Conservation (phyloP, 257 asterid genomes). For the Voacanga thouarsii region DNA sequence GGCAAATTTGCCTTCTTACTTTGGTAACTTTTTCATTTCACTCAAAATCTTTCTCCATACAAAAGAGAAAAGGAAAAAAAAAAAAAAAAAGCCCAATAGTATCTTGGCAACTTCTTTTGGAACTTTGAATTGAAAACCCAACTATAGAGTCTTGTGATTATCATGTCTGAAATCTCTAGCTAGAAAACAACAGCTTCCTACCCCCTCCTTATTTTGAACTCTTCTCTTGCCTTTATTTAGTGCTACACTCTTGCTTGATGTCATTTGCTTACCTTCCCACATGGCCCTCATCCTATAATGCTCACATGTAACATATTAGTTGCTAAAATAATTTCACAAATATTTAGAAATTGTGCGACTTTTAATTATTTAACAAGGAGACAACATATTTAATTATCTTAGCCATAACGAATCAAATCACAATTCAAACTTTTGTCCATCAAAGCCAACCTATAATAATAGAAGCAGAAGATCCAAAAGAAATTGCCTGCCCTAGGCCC, state of each 20-base stretch:
- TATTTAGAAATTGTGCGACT: too few relatives aligned
- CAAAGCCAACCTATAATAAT: neutral
- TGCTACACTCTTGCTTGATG: too few relatives aligned
- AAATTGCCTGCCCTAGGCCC: conserved; percentile 2
- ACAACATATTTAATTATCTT: too few relatives aligned
- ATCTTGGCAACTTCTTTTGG: too few relatives aligned
- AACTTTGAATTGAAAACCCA: too few relatives aligned
- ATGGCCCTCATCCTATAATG: neutral
- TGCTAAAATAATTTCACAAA: too few relatives aligned
- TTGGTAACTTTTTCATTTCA: too few relatives aligned
- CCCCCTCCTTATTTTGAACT: neutral
- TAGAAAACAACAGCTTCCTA: neutral
- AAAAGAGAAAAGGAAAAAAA: neutral
- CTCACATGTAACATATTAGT: too few relatives aligned
- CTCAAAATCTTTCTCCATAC: neutral
- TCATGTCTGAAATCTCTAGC: neutral
- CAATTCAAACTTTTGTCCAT: too few relatives aligned
- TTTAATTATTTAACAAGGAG: too few relatives aligned
- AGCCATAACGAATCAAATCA: neutral
- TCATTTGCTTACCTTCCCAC: neutral
- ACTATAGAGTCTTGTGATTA: neutral
- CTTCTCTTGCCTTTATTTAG: neutral
- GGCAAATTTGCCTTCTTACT: too few relatives aligned
- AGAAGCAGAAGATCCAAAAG: neutral
- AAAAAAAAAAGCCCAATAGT: too few relatives aligned